These are phyloP conservation scores for Thymus mandschuricus DNA, from an alignment of 257 asterid genomes.

Conservation along the genomic window DNA sequence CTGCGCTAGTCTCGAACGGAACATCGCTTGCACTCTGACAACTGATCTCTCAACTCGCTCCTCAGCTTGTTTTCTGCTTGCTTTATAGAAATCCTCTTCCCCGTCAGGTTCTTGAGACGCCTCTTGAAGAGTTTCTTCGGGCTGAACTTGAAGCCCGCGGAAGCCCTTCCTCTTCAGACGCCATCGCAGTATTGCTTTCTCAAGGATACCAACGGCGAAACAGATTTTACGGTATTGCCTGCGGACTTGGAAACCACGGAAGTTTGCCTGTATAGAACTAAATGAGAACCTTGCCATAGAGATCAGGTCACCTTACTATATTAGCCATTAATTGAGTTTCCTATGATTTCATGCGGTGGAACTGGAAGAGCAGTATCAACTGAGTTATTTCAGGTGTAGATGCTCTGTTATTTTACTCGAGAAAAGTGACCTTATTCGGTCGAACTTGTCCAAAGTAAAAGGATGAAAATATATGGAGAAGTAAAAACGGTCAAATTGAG, in stretches of 20 bases:
- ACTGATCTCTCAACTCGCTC: conserved; percentile 97
- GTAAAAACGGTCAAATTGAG: too few species aligned
- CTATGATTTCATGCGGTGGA: neutral
- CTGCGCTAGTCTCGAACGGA: conserved; percentile 91
- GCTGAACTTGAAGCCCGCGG: conserved; percentile 81
- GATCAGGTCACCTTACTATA: neutral
- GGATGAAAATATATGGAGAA: too few species aligned
- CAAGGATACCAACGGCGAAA: conserved; percentile 96
- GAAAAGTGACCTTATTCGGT: too few species aligned
- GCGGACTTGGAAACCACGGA: conserved; percentile 85
- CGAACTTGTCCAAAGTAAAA: too few species aligned
- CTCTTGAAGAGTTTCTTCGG: conserved; percentile 35
- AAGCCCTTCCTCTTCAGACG: conserved; percentile 90
- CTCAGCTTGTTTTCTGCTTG: conserved; percentile 96
- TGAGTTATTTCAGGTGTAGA: neutral
- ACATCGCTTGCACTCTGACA: conserved; percentile 89
- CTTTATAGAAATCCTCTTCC: conserved; percentile 89
- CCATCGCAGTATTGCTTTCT: conserved; percentile 93
- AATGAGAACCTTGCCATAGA: conserved; percentile 18
- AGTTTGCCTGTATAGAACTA: conserved; percentile 58
- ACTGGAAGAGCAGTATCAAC: neutral
- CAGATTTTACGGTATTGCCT: conserved; percentile 72
- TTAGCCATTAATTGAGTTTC: neutral
- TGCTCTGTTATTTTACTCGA: too few species aligned
- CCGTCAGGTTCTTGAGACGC: conserved; percentile 50